These are phyloP conservation scores for Moesziomyces globuligerus DNA, from an alignment of 1,284 basidiomycete genomes.

Conservation along the genomic window DNA sequence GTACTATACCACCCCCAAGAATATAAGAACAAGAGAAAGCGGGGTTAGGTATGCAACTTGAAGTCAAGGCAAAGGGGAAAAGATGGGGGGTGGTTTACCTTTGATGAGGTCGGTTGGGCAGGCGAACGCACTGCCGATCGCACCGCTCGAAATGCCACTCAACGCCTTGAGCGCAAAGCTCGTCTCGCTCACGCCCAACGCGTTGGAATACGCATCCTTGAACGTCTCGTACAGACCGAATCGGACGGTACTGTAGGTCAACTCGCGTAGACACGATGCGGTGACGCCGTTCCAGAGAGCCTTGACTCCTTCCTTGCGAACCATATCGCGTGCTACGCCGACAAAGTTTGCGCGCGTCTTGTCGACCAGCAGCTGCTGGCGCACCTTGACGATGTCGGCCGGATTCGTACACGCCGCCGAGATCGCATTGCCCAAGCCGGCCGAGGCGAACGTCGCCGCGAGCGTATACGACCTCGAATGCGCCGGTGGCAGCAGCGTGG, in stretches of 20 bases:
- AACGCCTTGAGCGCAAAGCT: constrained; percentile 54
- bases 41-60: no score
- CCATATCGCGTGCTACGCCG: constrained; percentile 35
- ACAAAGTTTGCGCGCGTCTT: constrained; percentile 42
- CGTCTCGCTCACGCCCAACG: constrained; percentile 22
- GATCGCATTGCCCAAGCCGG: constrained; percentile 50
- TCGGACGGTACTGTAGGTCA: constrained; percentile 55
- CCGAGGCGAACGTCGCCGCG: constrained; percentile 48
- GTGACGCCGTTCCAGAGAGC: constrained; percentile 55
- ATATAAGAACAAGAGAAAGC: no score
- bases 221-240: constrained; percentile 58
- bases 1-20: no score
- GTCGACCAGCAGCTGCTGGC: constrained; percentile 51
- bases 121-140: constrained; percentile 50
- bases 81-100: constrained; percentile 13
- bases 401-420: constrained; percentile 55
- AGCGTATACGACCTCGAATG: constrained; percentile 25
- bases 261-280: constrained; percentile 49
- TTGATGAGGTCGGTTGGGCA: constrained; percentile 57
- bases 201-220: constrained; percentile 39
- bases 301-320: constrained; percentile 31
- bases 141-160: constrained; percentile 53
- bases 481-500: constrained; percentile 1
- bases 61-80: no score
- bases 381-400: constrained; percentile 57